Base-by-base conservation (phyloP, 495 filamentous ascomycete species). In the Aspergillus heteromorphus region DNA sequence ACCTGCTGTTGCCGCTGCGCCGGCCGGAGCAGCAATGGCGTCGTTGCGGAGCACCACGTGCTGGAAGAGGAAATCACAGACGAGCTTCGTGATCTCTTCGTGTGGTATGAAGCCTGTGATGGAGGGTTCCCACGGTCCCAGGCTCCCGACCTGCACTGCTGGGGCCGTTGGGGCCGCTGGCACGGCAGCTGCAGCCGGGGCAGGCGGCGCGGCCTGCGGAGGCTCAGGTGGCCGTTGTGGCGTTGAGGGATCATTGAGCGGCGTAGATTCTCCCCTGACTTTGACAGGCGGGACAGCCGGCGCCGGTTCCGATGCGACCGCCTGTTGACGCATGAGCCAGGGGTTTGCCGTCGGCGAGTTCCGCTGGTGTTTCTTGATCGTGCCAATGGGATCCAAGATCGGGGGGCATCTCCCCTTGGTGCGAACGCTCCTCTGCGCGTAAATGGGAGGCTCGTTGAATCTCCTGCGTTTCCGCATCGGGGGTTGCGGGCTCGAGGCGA, bases 1-100 rank as follows among this genome's bases (percentile, higher is more conserved):
- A 20, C 78, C 78, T 8, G 58, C 58, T 4, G 80, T 69, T 55
- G 79, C 77, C 23, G 72, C 70, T 23, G 72, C 70, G 23, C 74
- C 77, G 13, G 72, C 68, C 8, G 71, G 65, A 16, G 65, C 74
- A 11, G 72, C 67, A 10, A 64, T 72, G n/a, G 80, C 72, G 53
- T 83, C 79, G 13, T 76, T 70, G 50, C 81, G 77, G 5, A 73
- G 55, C 11, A 92, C 80, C 25, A 95, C 86, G 55, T 86, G 72
- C 40, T 73, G 58, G 61, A 81, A 92, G 7, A 96, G 65, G 58
- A 89, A 95, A 63, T 95, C 87, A 42, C 84, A 85, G 7, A 95
- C 72, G 11, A 70, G 53, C 57, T 82, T 85, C 6, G 81, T 83
- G 21, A 92, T 60, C 48, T 88, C 80, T 43, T 90, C 86, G 48